Conservation (phyloP, 441 rosid species). For the Erysimum cheiri region DNA sequence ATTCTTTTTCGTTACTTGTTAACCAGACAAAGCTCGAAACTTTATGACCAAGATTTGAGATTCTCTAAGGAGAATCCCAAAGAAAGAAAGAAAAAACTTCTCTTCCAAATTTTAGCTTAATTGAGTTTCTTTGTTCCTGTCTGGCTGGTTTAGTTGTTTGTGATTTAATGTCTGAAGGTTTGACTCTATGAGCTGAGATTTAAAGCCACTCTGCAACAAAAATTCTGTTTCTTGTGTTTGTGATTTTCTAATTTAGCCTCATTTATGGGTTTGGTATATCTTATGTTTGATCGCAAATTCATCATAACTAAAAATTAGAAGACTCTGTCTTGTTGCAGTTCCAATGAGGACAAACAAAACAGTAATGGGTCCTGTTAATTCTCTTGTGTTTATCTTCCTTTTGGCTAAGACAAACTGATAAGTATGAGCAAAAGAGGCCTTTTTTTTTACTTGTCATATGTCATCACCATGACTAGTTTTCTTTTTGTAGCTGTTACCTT, state of each 20-base stretch:
- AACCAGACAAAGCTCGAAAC: constrained; percentile 16
- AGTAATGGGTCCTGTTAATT: not conserved
- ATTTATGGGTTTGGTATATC: constrained; percentile 7
- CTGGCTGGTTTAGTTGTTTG: constrained; percentile 2
- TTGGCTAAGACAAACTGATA: constrained; percentile 25
- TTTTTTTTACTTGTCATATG: constrained; percentile 16
- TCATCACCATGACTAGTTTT: constrained; percentile 3
- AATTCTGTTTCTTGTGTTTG: not conserved
- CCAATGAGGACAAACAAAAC: constrained; percentile 26
- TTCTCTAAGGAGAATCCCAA: not conserved
- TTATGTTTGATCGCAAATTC: constrained; percentile 21
- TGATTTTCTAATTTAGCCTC: constrained; percentile 2
- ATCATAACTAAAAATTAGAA: not conserved
- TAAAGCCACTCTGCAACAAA: constrained; percentile 3
- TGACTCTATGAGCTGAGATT: not conserved
- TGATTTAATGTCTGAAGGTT: not conserved
- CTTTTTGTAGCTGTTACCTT: constrained; percentile 16
- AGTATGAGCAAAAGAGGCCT: constrained; percentile 13
- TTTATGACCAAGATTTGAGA: constrained; percentile 20
- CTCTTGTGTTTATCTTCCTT: constrained; percentile 5
- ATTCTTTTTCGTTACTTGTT: constrained; percentile 2
- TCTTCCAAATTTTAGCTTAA: not conserved
- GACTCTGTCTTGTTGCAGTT: constrained; percentile 5
- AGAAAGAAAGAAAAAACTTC: not conserved
- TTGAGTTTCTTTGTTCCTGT: not conserved